phyloP scores from a whole-genome alignment of 2,329 filamentous ascomycete species.

The Aureobasidium vineae region DNA sequence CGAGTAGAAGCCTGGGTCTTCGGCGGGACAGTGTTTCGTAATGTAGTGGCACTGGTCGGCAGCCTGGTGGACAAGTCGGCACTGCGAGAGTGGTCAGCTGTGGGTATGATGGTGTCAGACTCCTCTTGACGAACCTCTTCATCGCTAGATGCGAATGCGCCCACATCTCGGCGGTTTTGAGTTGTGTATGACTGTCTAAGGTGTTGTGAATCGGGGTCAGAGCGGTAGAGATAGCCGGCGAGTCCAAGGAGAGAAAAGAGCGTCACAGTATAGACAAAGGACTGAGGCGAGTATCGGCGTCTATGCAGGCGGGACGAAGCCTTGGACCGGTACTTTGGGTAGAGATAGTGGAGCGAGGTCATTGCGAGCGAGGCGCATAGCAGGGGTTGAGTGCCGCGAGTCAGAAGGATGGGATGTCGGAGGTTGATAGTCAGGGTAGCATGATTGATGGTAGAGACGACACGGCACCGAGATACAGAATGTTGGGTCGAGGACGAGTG shows the following conservation, averaged over 20 bases:
- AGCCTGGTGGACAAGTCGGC: conserved; percentile 69
- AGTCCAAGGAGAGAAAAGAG: conserved; percentile 26
- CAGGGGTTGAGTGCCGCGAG: neutral
- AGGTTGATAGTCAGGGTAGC: neutral
- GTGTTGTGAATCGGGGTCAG: neutral
- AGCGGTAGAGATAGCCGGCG: conserved; percentile 14
- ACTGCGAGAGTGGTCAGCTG: conserved; percentile 49
- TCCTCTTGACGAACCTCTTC: conserved; percentile 37
- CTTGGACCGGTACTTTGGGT: neutral
- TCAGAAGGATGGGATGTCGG: neutral
- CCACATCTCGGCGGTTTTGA: conserved; percentile 3
- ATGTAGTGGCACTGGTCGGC: conserved; percentile 86
- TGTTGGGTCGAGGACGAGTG: neutral
- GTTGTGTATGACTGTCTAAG: neutral
- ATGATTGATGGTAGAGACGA: neutral
- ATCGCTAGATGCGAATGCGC: conserved; percentile 32
- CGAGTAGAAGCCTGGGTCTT: conserved; percentile 84
- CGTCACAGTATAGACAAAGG: conserved; percentile 30
- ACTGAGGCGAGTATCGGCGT: conserved; percentile 17
- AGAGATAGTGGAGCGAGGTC: neutral
- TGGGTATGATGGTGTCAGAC: neutral
- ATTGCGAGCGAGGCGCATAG: conserved; percentile 18
- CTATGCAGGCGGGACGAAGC: conserved; percentile 7
- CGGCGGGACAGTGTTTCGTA: conserved; percentile 74
- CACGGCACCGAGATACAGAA: neutral